Percentiles rank a stretch among this genome's conserved stretches.
These are phyloP conservation scores for Albophoma yamanashiensis DNA, from an alignment of 2,329 filamentous ascomycete species.

Conservation along the genomic window DNA sequence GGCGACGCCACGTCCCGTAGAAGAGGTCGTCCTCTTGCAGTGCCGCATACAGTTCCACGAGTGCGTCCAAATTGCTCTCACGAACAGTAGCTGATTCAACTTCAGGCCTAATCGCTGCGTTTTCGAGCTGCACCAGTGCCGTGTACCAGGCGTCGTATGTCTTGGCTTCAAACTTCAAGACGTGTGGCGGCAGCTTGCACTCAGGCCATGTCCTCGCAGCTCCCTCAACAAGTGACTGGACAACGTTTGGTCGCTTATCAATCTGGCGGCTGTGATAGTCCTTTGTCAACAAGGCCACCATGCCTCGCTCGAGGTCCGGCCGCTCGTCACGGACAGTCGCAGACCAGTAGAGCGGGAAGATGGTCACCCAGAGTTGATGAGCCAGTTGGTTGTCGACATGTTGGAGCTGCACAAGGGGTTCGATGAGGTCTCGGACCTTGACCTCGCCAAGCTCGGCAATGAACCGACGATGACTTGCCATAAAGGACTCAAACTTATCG, in stretches of 20 bases:
- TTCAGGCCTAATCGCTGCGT: slow-evolving; percentile 72
- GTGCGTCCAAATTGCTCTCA: slow-evolving; percentile 89
- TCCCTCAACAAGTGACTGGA: slow-evolving; percentile 84
- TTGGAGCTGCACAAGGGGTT: slow-evolving; percentile 84
- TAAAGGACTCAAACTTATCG: slow-evolving; percentile 69
- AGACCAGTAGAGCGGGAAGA: slow-evolving; percentile 94
- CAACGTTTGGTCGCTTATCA: slow-evolving; percentile 89
- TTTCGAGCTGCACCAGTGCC: slow-evolving; percentile 82
- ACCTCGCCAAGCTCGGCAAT: slow-evolving; percentile 74
- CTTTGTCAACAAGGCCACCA: slow-evolving; percentile 84
- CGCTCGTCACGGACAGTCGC: slow-evolving; percentile 80
- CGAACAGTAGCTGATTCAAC: slow-evolving; percentile 75
- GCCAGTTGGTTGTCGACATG: slow-evolving; percentile 76
- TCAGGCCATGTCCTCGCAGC: slow-evolving; percentile 74
- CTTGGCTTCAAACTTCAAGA: slow-evolving; percentile 88
- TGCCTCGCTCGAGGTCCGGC: slow-evolving; percentile 77
- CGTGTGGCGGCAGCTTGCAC: slow-evolving; percentile 89
- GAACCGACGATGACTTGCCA: slow-evolving; percentile 73
- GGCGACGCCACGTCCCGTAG: slow-evolving; percentile 90
- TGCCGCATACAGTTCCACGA: slow-evolving; percentile 86
- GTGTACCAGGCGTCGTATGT: slow-evolving; percentile 98
- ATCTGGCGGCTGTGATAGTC: slow-evolving; percentile 93
- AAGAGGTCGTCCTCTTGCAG: slow-evolving; percentile 95
- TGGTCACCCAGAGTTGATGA: slow-evolving; percentile 78
- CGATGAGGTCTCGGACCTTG: slow-evolving; percentile 77